These are phyloP conservation scores for Raddia guianensis DNA, from an alignment of 176 grass and related monocot species.

Conservation along the genomic window DNA sequence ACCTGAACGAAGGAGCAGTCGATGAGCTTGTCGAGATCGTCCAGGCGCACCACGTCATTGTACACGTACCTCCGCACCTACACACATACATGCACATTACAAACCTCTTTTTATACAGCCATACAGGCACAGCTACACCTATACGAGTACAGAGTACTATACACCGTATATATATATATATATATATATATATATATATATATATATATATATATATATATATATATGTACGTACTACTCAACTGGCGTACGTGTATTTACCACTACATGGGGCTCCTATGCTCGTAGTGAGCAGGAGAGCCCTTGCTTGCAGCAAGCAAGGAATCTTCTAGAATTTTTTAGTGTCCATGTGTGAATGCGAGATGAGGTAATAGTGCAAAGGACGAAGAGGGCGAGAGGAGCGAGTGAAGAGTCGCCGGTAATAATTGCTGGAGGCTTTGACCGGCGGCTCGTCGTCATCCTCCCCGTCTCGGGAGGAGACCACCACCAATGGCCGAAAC, in stretches of 20 bases:
- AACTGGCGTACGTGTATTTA: no score
- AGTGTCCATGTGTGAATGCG: neutral
- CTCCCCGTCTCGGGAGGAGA: slow-evolving; percentile 7
- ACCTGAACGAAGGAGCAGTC: slow-evolving; percentile 96
- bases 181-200: no score
- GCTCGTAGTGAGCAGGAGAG: no score
- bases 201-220: no score
- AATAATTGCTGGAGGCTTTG: slow-evolving; percentile 58
- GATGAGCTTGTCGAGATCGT: slow-evolving; percentile 88
- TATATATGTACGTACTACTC: neutral
- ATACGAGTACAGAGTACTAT: no score
- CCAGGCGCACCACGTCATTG: slow-evolving; percentile 89
- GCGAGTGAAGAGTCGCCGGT: slow-evolving; percentile 37
- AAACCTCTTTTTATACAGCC: neutral
- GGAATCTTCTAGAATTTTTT: slow-evolving; percentile 4
- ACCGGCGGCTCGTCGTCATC: slow-evolving; percentile 66
- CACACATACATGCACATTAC: neutral
- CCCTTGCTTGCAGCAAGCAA: neutral
- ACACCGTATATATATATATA: neutral
- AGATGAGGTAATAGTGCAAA: slow-evolving; percentile 29
- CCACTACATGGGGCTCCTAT: neutral
- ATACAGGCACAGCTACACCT: no score
- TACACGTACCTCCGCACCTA: slow-evolving; percentile 96
- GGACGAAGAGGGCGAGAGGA: no score
- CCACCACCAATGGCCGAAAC: neutral